Percentiles rank a stretch among this genome's conserved stretches.
Conservation (phyloP, 2,329 filamentous ascomycete species). For the Alternaria burnsii region DNA sequence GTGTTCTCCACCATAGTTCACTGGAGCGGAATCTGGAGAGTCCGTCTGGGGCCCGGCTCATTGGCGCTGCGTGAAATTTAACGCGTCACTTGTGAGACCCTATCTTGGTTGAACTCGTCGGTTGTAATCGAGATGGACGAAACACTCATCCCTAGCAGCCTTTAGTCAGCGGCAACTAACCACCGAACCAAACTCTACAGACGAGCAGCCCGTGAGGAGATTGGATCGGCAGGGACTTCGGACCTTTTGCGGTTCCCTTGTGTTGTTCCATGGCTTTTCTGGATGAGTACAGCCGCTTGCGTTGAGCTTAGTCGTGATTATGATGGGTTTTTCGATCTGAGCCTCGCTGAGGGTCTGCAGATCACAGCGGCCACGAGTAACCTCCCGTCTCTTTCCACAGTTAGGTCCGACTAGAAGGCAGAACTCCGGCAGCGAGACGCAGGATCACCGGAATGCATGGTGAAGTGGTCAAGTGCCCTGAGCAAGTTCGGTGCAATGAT, state of each 20-base stretch:
- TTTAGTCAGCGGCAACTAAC: conserved; percentile 18
- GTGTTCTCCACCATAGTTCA: conserved; percentile 19
- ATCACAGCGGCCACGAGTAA: conserved; percentile 4
- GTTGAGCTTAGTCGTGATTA: conserved; percentile 7
- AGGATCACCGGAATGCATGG: neutral
- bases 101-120: conserved; percentile 1
- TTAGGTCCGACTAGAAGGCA: conserved; percentile 3
- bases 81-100: conserved; percentile 11
- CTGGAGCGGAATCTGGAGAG: conserved; percentile 6
- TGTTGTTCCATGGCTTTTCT: conserved; percentile 13
- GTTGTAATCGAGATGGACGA: conserved; percentile 9
- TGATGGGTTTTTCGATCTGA: neutral
- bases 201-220: neutral
- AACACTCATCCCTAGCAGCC: conserved; percentile 11
- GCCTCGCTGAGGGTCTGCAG: neutral
- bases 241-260: conserved; percentile 15
- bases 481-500: neutral
- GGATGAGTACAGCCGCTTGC: conserved; percentile 9
- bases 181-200: conserved; percentile 15
- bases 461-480: neutral
- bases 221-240: conserved; percentile 17
- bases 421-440: neutral
- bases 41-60: conserved; percentile 5
- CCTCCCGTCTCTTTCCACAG: neutral
- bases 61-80: conserved; percentile 13